phyloP scores from a whole-genome alignment of 257 asterid genomes.

The Fraxinus cuspidata region DNA sequence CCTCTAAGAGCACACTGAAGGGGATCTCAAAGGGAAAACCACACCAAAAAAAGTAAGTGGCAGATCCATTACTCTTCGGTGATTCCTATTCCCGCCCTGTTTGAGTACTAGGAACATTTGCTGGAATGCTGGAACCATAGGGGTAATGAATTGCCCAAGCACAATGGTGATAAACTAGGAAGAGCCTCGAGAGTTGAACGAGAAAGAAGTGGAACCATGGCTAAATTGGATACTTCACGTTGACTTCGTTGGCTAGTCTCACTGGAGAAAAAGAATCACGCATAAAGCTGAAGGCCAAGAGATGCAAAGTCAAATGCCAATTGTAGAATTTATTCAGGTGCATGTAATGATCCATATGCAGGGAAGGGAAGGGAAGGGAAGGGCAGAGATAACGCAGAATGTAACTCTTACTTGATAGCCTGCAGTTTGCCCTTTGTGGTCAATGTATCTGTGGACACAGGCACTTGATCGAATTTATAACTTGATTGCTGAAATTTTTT shows the following conservation, averaged over 20 bases:
- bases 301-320: conserved; percentile 4
- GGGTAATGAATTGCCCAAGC: conserved; percentile 4
- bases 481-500: conserved; percentile 27
- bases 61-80: conserved; percentile 7
- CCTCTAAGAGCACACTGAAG: conserved; percentile 11
- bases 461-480: conserved; percentile 35
- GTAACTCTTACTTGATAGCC: conserved; percentile 45
- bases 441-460: conserved; percentile 32
- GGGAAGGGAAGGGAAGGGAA: not conserved
- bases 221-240: conserved; percentile 34
- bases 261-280: conserved; percentile 42
- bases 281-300: conserved; percentile 35
- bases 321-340: not conserved
- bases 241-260: conserved; percentile 35
- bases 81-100: conserved; percentile 17
- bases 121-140: conserved; percentile 20
- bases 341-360: conserved; percentile 3
- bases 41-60: conserved; percentile 13
- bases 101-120: conserved; percentile 5
- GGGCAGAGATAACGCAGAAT: not conserved
- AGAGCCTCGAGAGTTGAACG: conserved; percentile 36
- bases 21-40: conserved; percentile 19
- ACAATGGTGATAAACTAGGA: conserved; percentile 27
- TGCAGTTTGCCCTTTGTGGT: conserved; percentile 27
- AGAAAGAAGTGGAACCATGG: conserved; percentile 23